A percentile compares a stretch with the other conserved stretches of the same genome.
Evolutionary conservation across 192 early-diverging fungal species (phyloP).

Genomic region (Backusella luteola): DNA sequence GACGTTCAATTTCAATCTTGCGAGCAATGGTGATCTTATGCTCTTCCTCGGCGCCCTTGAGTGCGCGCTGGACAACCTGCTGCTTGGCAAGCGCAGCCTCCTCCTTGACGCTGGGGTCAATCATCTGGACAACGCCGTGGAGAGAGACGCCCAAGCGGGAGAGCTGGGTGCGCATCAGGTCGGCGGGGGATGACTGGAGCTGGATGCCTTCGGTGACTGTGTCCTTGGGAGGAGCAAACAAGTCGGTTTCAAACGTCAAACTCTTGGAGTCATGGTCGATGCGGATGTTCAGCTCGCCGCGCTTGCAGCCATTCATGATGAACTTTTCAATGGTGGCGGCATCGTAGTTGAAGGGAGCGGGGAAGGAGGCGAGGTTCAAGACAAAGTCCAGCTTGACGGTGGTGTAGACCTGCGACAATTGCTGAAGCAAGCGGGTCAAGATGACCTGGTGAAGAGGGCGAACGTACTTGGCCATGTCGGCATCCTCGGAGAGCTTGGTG

Average conservation of each 20-base stretch:
- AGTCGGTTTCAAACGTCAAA: constrained; percentile 90
- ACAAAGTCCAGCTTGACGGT: constrained; percentile 95
- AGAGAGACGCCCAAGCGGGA: constrained; percentile 82
- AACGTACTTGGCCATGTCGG: constrained; percentile 85
- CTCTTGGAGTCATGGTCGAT: constrained; percentile 90
- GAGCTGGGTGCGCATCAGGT: constrained; percentile 92
- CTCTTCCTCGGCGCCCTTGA: constrained; percentile 78
- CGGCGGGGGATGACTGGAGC: constrained; percentile 82
- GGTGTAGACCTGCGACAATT: constrained; percentile 98
- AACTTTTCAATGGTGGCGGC: constrained; percentile 94
- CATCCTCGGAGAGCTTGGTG: constrained; percentile 64
- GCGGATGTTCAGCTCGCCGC: constrained; percentile 93
- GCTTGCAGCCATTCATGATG: constrained; percentile 96
- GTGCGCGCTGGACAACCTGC: constrained; percentile 66
- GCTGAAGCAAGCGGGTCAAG: constrained; percentile 96
- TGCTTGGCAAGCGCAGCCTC: constrained; percentile 65
- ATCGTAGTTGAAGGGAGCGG: constrained; percentile 80
- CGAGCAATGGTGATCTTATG: constrained; percentile 72
- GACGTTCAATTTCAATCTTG: constrained; percentile 84
- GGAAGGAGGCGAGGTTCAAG: constrained; percentile 85
- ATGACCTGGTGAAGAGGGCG: constrained; percentile 94
- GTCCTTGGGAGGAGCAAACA: constrained; percentile 76
- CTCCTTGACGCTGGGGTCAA: constrained; percentile 73
- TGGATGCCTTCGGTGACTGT: constrained; percentile 79
- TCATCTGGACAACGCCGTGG: constrained; percentile 79